These are phyloP conservation scores for Neurospora intermedia DNA, from an alignment of 495 filamentous ascomycete species.

Conservation along the genomic window DNA sequence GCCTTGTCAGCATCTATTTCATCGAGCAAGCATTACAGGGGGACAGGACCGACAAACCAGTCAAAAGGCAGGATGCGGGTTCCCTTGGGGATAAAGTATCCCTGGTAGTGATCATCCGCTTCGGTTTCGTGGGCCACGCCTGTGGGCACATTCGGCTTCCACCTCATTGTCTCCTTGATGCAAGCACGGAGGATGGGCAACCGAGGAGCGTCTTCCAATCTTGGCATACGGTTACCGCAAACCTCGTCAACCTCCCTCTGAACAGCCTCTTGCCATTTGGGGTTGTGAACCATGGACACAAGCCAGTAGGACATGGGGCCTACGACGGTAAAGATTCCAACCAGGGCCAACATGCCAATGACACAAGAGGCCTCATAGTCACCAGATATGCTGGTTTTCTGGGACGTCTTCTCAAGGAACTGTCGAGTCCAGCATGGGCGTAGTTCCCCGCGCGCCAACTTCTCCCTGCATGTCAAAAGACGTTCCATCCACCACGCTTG, in stretches of 20 bases:
- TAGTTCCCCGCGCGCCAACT: constrained; percentile 16
- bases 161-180: constrained; percentile 38
- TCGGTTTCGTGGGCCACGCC: constrained; percentile 34
- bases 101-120: constrained; percentile 32
- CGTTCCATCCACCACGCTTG: constrained; percentile 30
- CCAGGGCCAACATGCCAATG: constrained; percentile 31
- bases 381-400: constrained; percentile 25
- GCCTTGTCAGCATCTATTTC: constrained; percentile 7
- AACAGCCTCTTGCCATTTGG: constrained; percentile 28
- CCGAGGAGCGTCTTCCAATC: constrained; percentile 28
- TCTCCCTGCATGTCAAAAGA: constrained; percentile 12
- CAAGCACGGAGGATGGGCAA: constrained; percentile 41
- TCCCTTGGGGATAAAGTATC: constrained; percentile 35
- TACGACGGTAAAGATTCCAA: constrained; percentile 34
- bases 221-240: constrained; percentile 31
- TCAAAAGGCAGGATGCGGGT: constrained; percentile 40
- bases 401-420: constrained; percentile 25
- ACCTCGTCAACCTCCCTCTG: constrained; percentile 45
- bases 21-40: background rate
- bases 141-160: constrained; percentile 40
- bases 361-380: constrained; percentile 31
- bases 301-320: constrained; percentile 33
- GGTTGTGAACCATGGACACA: constrained; percentile 30
- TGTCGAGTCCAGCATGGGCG: constrained; percentile 27
- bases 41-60: constrained; percentile 20